Evolutionary conservation across 176 grass and related monocot species (phyloP).

Genomic region (Oryza officinalis): DNA sequence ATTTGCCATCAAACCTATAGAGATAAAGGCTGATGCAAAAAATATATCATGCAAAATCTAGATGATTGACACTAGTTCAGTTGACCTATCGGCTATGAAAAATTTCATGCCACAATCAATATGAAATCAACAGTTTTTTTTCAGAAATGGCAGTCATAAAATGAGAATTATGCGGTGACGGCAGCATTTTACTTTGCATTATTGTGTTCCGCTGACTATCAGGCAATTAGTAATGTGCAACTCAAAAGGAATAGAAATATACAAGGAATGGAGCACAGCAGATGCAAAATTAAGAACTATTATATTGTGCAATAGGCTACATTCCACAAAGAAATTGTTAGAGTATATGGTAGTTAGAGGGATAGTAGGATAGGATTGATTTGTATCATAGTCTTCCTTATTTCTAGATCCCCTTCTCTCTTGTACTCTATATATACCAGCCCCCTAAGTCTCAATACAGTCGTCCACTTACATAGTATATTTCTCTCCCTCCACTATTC

Average conservation of each 20-base stretch:
- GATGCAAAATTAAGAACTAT: not conserved
- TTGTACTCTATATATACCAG: too few relatives aligned
- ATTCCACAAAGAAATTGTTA: too few relatives aligned
- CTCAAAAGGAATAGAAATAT: not conserved
- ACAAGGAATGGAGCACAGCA: not conserved
- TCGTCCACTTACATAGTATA: too few relatives aligned
- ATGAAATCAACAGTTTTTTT: not conserved
- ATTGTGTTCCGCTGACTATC: not conserved
- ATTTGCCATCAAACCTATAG: not conserved
- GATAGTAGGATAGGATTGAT: too few relatives aligned
- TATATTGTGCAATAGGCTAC: not conserved
- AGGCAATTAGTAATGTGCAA: not conserved
- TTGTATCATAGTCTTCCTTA: too few relatives aligned
- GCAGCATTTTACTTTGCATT: not conserved
- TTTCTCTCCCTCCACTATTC: too few relatives aligned
- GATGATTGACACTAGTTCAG: not conserved
- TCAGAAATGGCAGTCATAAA: not conserved
- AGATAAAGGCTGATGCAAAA: not conserved
- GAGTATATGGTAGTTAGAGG: too few relatives aligned
- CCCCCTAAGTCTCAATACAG: too few relatives aligned
- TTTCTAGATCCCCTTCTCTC: too few relatives aligned
- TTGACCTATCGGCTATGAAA: conserved; percentile 5
- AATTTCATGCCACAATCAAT: not conserved
- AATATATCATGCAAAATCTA: not conserved
- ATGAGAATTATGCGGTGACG: not conserved